phyloP scores from a whole-genome alignment of 306 rosid genomes.

The Elaeagnus macrophylla region DNA sequence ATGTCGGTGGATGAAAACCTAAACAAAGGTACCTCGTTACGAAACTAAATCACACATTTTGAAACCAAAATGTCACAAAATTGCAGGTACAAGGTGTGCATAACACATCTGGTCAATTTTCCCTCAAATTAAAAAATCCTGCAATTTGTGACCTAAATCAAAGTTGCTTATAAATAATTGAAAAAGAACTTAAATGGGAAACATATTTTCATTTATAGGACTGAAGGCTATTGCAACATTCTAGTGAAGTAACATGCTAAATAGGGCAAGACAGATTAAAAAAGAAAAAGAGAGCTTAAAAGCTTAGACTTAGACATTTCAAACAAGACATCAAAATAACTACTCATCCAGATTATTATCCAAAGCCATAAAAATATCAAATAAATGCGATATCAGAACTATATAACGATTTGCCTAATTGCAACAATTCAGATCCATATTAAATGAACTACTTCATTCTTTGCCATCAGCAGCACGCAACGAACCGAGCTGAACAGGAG shows the following conservation, averaged over 20 bases:
- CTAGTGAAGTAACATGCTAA: constrained; percentile 16
- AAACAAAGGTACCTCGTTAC: too few relatives aligned
- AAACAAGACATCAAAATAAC: background rate
- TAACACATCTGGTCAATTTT: too few relatives aligned
- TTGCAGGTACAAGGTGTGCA: too few relatives aligned
- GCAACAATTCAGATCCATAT: constrained; percentile 7
- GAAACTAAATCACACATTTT: too few relatives aligned
- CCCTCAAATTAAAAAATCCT: too few relatives aligned
- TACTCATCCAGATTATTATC: constrained; percentile 13
- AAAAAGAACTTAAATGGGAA: too few relatives aligned
- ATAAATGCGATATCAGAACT: constrained; percentile 9
- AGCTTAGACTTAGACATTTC: constrained; percentile 15
- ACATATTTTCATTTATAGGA: background rate
- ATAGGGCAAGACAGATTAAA: constrained; percentile 11
- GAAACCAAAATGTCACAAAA: too few relatives aligned
- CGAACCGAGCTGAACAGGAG: constrained; percentile 94
- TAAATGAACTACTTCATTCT: constrained; percentile 30
- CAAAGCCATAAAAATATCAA: constrained; percentile 11
- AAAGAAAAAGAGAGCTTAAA: constrained; percentile 2
- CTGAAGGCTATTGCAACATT: background rate
- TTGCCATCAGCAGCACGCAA: constrained; percentile 93
- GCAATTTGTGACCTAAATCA: too few relatives aligned
- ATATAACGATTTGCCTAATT: constrained; percentile 7
- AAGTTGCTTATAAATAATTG: too few relatives aligned
- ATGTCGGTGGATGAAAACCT: too few relatives aligned